These are phyloP conservation scores for Fusarium domesticum DNA, from an alignment of 2,329 filamentous ascomycete species.

Conservation along the genomic window DNA sequence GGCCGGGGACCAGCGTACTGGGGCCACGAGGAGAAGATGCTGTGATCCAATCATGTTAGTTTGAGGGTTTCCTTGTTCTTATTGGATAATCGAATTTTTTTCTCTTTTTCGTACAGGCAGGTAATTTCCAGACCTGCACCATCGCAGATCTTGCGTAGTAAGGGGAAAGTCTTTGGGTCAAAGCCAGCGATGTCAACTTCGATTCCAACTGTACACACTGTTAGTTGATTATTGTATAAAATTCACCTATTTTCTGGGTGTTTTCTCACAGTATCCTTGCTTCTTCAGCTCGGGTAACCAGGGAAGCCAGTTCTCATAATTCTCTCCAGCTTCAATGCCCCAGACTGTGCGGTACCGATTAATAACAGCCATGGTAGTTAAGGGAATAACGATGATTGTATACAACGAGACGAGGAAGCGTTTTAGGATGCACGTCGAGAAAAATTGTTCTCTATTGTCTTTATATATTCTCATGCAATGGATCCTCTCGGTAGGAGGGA, in stretches of 20 bases:
- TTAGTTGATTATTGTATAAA: no score
- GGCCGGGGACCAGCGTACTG: neutral
- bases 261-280: conserved; percentile 13
- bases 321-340: conserved; percentile 8
- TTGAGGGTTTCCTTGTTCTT: no score
- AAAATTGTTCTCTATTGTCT: no score
- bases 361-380: neutral
- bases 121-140: neutral
- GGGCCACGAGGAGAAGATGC: neutral
- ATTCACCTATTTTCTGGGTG: no score
- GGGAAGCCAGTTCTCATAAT: conserved; percentile 9
- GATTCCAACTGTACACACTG: neutral
- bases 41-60: neutral
- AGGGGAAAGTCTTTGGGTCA: neutral
- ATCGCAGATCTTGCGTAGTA: neutral
- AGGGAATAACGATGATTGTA: neutral
- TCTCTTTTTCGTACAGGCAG: neutral
- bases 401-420: no score
- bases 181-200: neutral
- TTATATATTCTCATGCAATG: no score
- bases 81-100: no score
- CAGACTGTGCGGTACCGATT: conserved; percentile 7
- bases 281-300: conserved; percentile 11
- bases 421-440: no score
- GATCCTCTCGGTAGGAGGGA: no score